Evolutionary conservation across 2,329 filamentous ascomycete genomes (phyloP).

Genomic region (Teratosphaeria destructans): DNA sequence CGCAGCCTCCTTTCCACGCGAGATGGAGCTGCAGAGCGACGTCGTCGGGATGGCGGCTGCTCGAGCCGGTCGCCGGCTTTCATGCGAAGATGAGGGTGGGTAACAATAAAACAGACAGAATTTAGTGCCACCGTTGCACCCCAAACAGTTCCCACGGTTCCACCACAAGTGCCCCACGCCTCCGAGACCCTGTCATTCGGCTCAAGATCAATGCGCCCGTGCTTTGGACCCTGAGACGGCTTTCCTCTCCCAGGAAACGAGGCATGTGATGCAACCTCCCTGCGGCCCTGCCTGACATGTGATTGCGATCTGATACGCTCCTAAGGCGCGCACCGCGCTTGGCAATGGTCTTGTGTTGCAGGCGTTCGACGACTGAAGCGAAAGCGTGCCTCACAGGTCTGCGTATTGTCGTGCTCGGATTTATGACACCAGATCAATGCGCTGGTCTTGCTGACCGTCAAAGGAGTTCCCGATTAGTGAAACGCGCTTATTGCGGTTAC

Average conservation of each 20-base stretch:
- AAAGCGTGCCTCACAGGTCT: too few species aligned
- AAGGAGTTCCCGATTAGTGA: too few species aligned
- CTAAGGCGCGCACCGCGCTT: too few species aligned
- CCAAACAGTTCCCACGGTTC: background rate
- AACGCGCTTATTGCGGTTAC: too few species aligned
- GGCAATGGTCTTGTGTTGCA: too few species aligned
- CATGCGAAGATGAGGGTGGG: background rate
- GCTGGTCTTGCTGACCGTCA: too few species aligned
- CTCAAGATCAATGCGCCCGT: background rate
- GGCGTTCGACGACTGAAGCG: too few species aligned
- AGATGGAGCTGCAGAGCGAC: background rate
- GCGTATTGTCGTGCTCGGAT: too few species aligned
- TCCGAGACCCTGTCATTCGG: background rate
- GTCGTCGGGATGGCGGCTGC: background rate
- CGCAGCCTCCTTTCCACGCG: background rate
- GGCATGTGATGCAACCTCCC: background rate
- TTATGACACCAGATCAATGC: too few species aligned
- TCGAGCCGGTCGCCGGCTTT: background rate
- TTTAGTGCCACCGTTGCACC: background rate
- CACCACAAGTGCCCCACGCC: background rate
- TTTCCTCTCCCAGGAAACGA: background rate
- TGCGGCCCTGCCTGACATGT: background rate
- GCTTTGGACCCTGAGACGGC: background rate
- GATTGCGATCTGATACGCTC: background rate
- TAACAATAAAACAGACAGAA: background rate